Evolutionary conservation across 1,284 basidiomycete species (phyloP).

Genomic region (Acaromyces ingoldii): DNA sequence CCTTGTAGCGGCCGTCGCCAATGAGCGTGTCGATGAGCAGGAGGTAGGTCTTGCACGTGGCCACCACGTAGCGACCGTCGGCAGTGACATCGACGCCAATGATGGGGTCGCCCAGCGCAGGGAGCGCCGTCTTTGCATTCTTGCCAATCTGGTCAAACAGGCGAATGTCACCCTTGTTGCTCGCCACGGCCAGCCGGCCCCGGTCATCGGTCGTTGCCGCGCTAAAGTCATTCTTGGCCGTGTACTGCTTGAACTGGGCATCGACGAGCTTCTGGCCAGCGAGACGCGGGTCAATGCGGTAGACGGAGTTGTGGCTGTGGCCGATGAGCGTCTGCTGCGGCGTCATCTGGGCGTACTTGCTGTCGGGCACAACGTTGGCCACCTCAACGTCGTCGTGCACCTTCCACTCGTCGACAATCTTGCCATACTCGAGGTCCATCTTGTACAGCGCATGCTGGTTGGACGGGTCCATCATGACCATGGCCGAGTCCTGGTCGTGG

Average conservation of each 20-base stretch:
- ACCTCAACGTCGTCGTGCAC: conserved; percentile 82
- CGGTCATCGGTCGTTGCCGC: conserved; percentile 79
- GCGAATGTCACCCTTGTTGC: conserved; percentile 93
- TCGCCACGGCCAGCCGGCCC: conserved; percentile 86
- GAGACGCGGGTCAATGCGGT: conserved; percentile 91
- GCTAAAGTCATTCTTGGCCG: conserved; percentile 90
- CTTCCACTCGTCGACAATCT: conserved; percentile 98
- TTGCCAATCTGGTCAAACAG: conserved; percentile 95
- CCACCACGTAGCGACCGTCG: conserved; percentile 89
- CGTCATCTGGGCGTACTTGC: conserved; percentile 92
- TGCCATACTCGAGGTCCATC: conserved; percentile 91
- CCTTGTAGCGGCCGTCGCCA: conserved; percentile 80
- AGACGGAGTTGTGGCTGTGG: conserved; percentile 85
- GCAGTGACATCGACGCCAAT: conserved; percentile 89
- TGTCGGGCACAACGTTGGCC: conserved; percentile 82
- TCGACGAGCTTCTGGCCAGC: conserved; percentile 90
- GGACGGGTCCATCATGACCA: conserved; percentile 83
- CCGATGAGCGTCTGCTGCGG: conserved; percentile 89
- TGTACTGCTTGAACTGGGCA: conserved; percentile 92
- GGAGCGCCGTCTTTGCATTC: conserved; percentile 97
- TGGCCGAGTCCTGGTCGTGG: conserved; percentile 92
- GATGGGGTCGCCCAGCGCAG: conserved; percentile 91
- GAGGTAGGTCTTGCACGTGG: conserved; percentile 90
- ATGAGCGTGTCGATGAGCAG: conserved; percentile 93
- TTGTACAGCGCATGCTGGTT: conserved; percentile 81